Percentiles rank a stretch among this genome's conserved stretches.
These are phyloP conservation scores for Vigna unguiculata DNA, from an alignment of 306 rosid species.

Conservation along the genomic window DNA sequence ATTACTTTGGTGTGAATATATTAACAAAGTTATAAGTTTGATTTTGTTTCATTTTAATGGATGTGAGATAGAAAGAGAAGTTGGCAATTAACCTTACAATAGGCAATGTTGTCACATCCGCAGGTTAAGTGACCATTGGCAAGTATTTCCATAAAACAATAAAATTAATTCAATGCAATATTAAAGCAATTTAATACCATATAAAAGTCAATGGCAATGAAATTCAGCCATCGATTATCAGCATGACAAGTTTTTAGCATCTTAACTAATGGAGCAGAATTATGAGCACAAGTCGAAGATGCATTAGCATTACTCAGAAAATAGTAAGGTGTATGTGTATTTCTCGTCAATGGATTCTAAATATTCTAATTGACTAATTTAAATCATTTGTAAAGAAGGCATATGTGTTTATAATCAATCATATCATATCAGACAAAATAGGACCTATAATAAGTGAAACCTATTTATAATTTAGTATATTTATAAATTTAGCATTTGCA, in stretches of 20 bases:
- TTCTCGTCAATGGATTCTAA: too few relatives aligned
- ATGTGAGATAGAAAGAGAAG: not conserved
- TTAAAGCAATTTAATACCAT: slow-evolving; percentile 44
- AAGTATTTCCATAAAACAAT: too few relatives aligned
- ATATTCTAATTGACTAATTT: too few relatives aligned
- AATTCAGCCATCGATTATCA: slow-evolving; percentile 80
- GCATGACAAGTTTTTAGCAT: slow-evolving; percentile 62
- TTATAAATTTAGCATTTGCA: too few relatives aligned
- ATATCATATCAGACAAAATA: too few relatives aligned
- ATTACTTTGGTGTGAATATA: too few relatives aligned
- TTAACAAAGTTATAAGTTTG: not conserved
- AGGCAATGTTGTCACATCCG: slow-evolving; percentile 80
- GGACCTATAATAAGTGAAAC: too few relatives aligned
- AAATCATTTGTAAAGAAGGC: too few relatives aligned
- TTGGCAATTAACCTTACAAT: slow-evolving; percentile 80
- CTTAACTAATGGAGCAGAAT: slow-evolving; percentile 67
- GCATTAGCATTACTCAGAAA: slow-evolving; percentile 52
- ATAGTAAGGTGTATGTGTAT: too few relatives aligned
- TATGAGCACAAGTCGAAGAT: slow-evolving; percentile 59
- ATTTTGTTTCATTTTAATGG: not conserved
- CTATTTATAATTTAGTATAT: too few relatives aligned
- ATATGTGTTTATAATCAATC: too few relatives aligned
- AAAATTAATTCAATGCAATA: not conserved
- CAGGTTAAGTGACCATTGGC: slow-evolving; percentile 84
- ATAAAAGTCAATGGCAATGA: slow-evolving; percentile 83